A percentile compares a stretch with the other conserved stretches of the same genome.
Evolutionary conservation across 2,329 filamentous ascomycete species (phyloP).

Genomic region (Pseudocercospora pini-densiflorae): DNA sequence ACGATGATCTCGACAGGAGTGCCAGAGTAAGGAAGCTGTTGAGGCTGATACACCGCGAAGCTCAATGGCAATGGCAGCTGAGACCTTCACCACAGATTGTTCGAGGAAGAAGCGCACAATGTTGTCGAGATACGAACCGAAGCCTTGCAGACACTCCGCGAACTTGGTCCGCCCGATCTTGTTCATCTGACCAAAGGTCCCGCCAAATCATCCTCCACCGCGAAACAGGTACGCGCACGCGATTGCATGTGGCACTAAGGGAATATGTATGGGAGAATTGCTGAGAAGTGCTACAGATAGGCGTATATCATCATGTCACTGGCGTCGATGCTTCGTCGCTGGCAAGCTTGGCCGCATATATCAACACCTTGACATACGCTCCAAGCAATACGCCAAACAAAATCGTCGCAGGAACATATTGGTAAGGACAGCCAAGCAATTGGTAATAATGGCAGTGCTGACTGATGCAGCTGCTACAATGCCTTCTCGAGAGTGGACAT

Average conservation of each 20-base stretch:
- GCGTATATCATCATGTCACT: conserved; percentile 97
- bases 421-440: conserved; percentile 58
- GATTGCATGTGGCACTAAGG: not conserved
- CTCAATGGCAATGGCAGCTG: not conserved
- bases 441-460: conserved; percentile 9
- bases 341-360: conserved; percentile 94
- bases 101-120: conserved; percentile 89
- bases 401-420: conserved; percentile 92
- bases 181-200: conserved; percentile 89
- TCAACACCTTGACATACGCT: conserved; percentile 94
- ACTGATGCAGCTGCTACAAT: conserved; percentile 81
- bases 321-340: conserved; percentile 97
- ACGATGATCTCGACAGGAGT: conserved; percentile 38
- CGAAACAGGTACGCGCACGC: conserved; percentile 55
- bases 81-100: conserved; percentile 65
- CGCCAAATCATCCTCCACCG: conserved; percentile 55
- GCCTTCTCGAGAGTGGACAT: conserved; percentile 97
- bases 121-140: conserved; percentile 93
- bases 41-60: not conserved
- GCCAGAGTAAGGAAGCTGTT: conserved; percentile 35
- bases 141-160: conserved; percentile 79
- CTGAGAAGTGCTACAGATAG: conserved; percentile 61
- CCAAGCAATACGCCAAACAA: conserved; percentile 84
- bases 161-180: conserved; percentile 93
- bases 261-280: not conserved